These are phyloP conservation scores for Nakazawaea anatomiae DNA, from an alignment of 805 yeast genomes.

Conservation along the genomic window DNA sequence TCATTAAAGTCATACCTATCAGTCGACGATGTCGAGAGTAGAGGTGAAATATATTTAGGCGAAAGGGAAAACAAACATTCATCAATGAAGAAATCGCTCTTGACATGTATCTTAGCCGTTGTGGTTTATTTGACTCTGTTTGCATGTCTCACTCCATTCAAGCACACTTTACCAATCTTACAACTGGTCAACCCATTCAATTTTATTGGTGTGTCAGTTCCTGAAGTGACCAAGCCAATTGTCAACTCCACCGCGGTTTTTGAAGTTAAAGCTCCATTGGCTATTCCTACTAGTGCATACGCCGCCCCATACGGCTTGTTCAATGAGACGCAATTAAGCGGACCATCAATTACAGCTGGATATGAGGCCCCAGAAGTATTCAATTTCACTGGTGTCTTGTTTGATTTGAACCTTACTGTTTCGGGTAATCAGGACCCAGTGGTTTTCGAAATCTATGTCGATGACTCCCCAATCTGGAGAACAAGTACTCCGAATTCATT, in stretches of 20 bases:
- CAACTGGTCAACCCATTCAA: slow-evolving; percentile 3
- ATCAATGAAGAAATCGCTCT: neutral
- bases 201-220: neutral
- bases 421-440: slow-evolving; percentile 15
- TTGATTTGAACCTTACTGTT: slow-evolving; percentile 23
- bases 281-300: slow-evolving; percentile 11
- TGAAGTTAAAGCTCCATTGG: slow-evolving; percentile 12
- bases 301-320: slow-evolving; percentile 1
- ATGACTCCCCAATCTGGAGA: slow-evolving; percentile 23
- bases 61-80: neutral
- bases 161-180: neutral
- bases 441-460: slow-evolving; percentile 22
- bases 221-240: slow-evolving; percentile 4
- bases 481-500: slow-evolving; percentile 21
- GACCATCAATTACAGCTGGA: slow-evolving; percentile 2
- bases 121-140: slow-evolving; percentile 13
- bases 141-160: slow-evolving; percentile 4
- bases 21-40: slow-evolving; percentile 1
- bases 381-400: slow-evolving; percentile 21
- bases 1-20: slow-evolving; percentile 1
- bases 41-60: slow-evolving; percentile 10
- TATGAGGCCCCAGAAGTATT: slow-evolving; percentile 13
- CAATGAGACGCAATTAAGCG: slow-evolving; percentile 9
- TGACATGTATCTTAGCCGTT: neutral
- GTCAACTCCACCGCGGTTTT: slow-evolving; percentile 12